Base-by-base conservation (phyloP, 495 filamentous ascomycete species). In the Chaetomium fimeti region DNA sequence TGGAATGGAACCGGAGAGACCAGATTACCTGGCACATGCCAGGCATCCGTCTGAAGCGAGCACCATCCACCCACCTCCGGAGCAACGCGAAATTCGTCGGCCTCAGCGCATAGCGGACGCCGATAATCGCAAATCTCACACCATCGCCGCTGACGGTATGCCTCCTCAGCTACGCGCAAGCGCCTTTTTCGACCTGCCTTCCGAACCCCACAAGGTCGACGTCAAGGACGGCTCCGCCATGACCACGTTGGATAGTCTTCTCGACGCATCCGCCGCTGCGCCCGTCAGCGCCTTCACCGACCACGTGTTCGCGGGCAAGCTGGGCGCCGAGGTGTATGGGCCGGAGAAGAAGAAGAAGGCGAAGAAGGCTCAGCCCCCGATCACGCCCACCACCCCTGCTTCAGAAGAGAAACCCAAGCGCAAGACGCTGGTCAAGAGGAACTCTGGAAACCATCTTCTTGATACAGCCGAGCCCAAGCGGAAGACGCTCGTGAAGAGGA, bases 251-350 rank as follows among this genome's bases (percentile, higher is more conserved):
- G 94, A 98, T 61, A 94, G 87, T 69, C 94, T 98, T 51, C 82
- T 98, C 12, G 91, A 97, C 75, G 94, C 94, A n/a, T 96, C 94
- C 5, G 90, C 92, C 3, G 83, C 83, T 63, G 94, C 95, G 2
- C 94, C 94, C n/a, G 91, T 96, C 49, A 91, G 83, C 49, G 94
- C 94, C 56, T 98, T 97, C 69, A 97, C 91, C 0, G 92, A 98
- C 71, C 94, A 98, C 74, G 88, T 89, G 12, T 90, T 90, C 64
- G 89, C 88, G 32, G 93, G 92, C 16, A 84, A 85, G 54, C 71
- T 88, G 18, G 88, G 89, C 55, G 71, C 82, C 1, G 84, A 90
- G 68, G 83, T 91, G 0, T 90, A 91, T 68, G 83, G 83, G 2
- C 71, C 74, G 13, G 76, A 77, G 51, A 81, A 75, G 69, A 82